Evolutionary conservation across 2,329 filamentous ascomycete species (phyloP), one percentile per base, ranked within the genome.

Genomic region (Scleromitrula shiraiana): DNA sequence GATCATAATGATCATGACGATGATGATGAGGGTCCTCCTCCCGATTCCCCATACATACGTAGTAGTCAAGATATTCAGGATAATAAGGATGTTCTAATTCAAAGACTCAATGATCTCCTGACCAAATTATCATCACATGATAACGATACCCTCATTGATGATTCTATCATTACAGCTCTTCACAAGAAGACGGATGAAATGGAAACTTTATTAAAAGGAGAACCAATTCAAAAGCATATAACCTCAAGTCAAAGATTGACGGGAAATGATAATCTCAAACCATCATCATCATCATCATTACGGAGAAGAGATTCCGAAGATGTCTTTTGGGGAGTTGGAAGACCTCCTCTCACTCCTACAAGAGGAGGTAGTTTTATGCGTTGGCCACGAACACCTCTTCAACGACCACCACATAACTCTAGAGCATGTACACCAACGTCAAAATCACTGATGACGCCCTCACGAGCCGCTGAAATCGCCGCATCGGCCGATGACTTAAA

Each of bases 401-500:
- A 27, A 19, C 27, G 14, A 23, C 20, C 32, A n/a, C n/a, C n/a
- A n/a, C n/a, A n/a, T n/a, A n/a, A n/a, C n/a, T n/a, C n/a, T n/a
- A n/a, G n/a, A n/a, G n/a, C n/a, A n/a, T n/a, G n/a, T n/a, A n/a
- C n/a, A n/a, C n/a, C n/a, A n/a, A n/a, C 40, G 20, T 29, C 30
- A 7, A 42, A 20, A 29, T 20, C 15, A 38, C 20, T 35, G 20
- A 48, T 51, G n/a, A 43, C 50, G 20, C 19, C 59, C 55, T 19
- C 55, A 49, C 62, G 70, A 54, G 67, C 69, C 20, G 53, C 56
- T 46, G 58, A 63, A 50, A 53, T 72, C 17, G 62, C 65, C 9
- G 59, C 57, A 30, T 67, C 67, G 49, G 68, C 68, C 15, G 65
- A 74, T 37, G 69, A 68, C 52, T 62, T 83, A 3, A 74, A 73